Evolutionary conservation across 192 early-diverging fungal genomes (phyloP).

Genomic region (Backusella psychrophila): DNA sequence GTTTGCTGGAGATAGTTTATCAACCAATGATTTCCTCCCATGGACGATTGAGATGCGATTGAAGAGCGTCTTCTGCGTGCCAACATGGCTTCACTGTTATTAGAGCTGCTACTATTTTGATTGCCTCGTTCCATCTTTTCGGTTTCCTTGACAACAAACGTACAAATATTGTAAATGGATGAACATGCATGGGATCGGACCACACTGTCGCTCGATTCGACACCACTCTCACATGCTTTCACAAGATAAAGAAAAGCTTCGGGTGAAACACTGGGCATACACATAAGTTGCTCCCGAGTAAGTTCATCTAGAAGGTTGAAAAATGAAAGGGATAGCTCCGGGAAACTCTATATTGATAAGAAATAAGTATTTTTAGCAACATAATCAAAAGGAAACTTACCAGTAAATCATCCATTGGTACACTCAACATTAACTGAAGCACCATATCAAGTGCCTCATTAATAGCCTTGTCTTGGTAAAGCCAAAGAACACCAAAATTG

Average conservation of each 20-base stretch:
- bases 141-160: conserved; percentile 61
- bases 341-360: conserved; percentile 44
- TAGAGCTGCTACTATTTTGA: conserved; percentile 25
- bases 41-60: conserved; percentile 17
- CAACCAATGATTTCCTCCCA: conserved; percentile 50
- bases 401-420: conserved; percentile 76
- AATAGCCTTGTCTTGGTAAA: conserved; percentile 82
- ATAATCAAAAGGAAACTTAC: conserved; percentile 31
- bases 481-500: conserved; percentile 87
- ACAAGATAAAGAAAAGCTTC: conserved; percentile 68
- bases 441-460: conserved; percentile 59
- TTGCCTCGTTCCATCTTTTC: conserved; percentile 10
- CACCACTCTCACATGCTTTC: conserved; percentile 70
- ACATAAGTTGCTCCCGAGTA: conserved; percentile 61
- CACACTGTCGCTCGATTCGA: conserved; percentile 55
- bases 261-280: conserved; percentile 55
- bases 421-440: conserved; percentile 67
- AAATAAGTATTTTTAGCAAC: background rate
- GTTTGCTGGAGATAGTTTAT: conserved; percentile 51
- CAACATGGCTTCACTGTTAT: conserved; percentile 2
- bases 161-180: conserved; percentile 69
- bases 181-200: conserved; percentile 64
- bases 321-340: conserved; percentile 58
- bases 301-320: conserved; percentile 72
- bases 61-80: conserved; percentile 1